Base-by-base conservation (phyloP, 78 protist genomes). In the Speleostelium caveatum region DNA sequence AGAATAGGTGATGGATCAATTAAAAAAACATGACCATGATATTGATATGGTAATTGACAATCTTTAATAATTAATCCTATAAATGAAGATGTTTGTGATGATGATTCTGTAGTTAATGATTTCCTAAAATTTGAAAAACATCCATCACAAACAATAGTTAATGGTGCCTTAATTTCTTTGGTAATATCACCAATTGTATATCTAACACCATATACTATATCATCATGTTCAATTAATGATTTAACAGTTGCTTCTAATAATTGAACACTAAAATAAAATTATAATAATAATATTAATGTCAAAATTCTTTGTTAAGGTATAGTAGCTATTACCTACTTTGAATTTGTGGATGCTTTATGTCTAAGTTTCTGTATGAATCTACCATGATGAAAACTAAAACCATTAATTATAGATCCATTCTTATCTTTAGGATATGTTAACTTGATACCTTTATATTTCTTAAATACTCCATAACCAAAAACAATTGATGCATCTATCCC, bases 341-440 rank as follows among this genome's bases (percentile, higher is more conserved):
- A 35, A 33, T 53, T 60, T 17, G 66, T 38, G 14, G 76, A 55
- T 17, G 94, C 94, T 30, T 66, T 80, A 16, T 39, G 24, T 41
- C 97, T 83, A 55, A 96, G 69, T 12, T 87, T 80, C 93, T 73
- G 75, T 24, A 96, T 75, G 35, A 96, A 94, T 14, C 86, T 53
- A 10, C 97, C 97, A 51, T 94, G 96, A 73, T 96, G 97, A 71
- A 96, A 96, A 33, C 87, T 60, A 39, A 16, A 55, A 26, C 97
- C 97, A 38, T 38, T 61, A 21, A 53, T 62, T 51, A 56, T 38
- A 16, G 4, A 28, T 45, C 86, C 71, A 45, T 42, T 38, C 17
- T 45, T 51, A 16, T 45, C 75, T 56, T 32, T 32, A 4, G 95
- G 96, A n/a, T 96, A 96, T 10, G 75, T 32, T 7, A 93, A 30